Base-by-base conservation (phyloP, 2,329 filamentous ascomycete species). In the Botrytis cinerea region DNA sequence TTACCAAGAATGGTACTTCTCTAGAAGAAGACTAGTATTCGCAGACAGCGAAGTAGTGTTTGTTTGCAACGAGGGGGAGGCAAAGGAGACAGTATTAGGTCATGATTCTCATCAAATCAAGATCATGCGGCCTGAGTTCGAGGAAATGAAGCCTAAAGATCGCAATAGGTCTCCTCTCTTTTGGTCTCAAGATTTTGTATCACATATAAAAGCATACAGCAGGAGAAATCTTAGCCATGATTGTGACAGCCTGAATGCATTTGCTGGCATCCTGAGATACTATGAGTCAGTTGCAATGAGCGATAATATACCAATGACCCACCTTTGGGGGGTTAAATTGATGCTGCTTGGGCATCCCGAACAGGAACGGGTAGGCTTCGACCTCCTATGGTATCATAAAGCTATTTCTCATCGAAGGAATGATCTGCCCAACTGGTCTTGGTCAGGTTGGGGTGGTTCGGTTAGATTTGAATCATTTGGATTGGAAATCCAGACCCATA, bases 21-120 rank as follows among this genome's bases (percentile, higher is more conserved):
- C 48, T 0, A n/a, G 0, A 51, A 51, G 48, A n/a, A 10, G 22
- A n/a, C 22, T 51, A 0, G 0, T 51, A n/a, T 51, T 51, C 22
- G 0, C 48, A 2, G 48, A 51, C 0, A 8, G 48, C 25, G 48
- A 51, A 51, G 48, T 51, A 14, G 0, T 51, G 10, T n/a, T 51
- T 51, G 0, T 51, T 1, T 51, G 48, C 22, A 51, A 51, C 48
- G 4, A 51, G 10, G 4, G 2, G n/a, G 5, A 0, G 10, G 48
- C 0, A 25, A 25, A 51, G 9, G 46, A 51, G 46, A 5, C 22
- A 4, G 10, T 5, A 1, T 48, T 0, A 22, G 9, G 4, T 10
- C 22, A 4, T 5, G 22, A 5, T 28, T 28, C 28, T 28, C 28
- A 28, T 28, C 28, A 28, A 28, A 1, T 28, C 28, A 28, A 28